Evolutionary conservation across 2,329 filamentous ascomycete species (phyloP).

Genomic region (Plenodomus tracheiphilus): DNA sequence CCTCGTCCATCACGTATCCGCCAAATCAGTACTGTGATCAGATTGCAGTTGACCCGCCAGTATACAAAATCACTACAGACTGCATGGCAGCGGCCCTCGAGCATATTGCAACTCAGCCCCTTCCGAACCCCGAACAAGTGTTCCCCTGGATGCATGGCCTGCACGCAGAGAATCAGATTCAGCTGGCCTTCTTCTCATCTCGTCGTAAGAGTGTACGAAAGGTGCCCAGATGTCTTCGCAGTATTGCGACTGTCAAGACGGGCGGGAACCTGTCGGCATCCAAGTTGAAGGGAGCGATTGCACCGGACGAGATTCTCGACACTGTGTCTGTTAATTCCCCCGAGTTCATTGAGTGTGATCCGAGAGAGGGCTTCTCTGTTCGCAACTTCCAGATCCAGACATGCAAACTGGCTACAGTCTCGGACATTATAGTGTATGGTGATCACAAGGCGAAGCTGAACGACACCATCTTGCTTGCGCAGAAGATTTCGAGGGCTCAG

Average conservation of each 20-base stretch:
- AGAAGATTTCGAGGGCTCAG: conserved; percentile 74
- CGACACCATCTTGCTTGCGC: conserved; percentile 67
- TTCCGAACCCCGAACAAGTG: conserved; percentile 82
- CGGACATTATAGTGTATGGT: conserved; percentile 91
- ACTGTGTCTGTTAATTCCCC: conserved; percentile 48
- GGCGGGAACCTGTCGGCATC: conserved; percentile 75
- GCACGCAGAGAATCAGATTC: conserved; percentile 84
- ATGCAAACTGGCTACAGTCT: conserved; percentile 82
- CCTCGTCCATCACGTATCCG: conserved; percentile 74
- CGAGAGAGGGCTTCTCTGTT: conserved; percentile 88
- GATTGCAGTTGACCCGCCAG: conserved; percentile 55
- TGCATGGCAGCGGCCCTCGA: conserved; percentile 74
- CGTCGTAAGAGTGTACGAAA: conserved; percentile 71
- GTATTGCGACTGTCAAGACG: conserved; percentile 84
- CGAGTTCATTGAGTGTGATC: conserved; percentile 81
- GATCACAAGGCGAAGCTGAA: conserved; percentile 66
- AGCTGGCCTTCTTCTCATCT: conserved; percentile 85
- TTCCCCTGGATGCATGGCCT: conserved; percentile 97
- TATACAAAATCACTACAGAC: conserved; percentile 74
- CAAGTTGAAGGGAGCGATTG: conserved; percentile 84
- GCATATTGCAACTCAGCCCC: conserved; percentile 73
- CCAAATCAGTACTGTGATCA: conserved; percentile 65
- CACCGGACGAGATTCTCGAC: conserved; percentile 77
- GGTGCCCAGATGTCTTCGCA: conserved; percentile 75
- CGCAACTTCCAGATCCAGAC: conserved; percentile 97